phyloP scores from a whole-genome alignment of 169 alveolate genomes.

The Plasmodium adleri region DNA sequence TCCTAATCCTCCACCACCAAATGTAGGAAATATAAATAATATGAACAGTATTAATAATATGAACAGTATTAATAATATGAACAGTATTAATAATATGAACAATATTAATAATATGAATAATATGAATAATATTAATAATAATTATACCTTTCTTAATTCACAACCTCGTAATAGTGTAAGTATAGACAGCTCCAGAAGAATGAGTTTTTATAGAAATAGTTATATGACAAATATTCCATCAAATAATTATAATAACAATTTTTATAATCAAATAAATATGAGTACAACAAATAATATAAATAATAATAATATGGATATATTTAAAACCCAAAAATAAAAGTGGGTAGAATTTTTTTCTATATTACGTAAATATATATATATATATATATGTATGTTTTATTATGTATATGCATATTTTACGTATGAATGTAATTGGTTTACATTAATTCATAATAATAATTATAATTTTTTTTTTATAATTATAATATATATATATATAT shows the following conservation, averaged over 20 bases:
- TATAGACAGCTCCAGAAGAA: neutral
- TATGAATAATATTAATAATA: neutral
- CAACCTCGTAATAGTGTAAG: neutral
- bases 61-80: neutral
- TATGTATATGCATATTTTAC: neutral
- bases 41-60: neutral
- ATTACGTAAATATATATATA: neutral
- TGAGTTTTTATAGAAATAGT: neutral
- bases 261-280: neutral
- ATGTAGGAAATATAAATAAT: neutral
- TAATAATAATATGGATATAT: neutral
- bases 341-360: neutral
- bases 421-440: neutral
- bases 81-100: neutral
- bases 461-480: no score
- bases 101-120: neutral
- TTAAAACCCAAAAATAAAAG: neutral
- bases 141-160: neutral
- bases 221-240: neutral
- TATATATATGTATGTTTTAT: neutral
- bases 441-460: no score
- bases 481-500: no score
- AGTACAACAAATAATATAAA: conserved; percentile 1
- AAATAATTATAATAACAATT: neutral
- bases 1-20: no score